A percentile compares a stretch with the other conserved stretches of the same genome.
These are phyloP conservation scores for Dunaliella salina DNA, from an alignment of 163 green algal genomes.

Conservation along the genomic window DNA sequence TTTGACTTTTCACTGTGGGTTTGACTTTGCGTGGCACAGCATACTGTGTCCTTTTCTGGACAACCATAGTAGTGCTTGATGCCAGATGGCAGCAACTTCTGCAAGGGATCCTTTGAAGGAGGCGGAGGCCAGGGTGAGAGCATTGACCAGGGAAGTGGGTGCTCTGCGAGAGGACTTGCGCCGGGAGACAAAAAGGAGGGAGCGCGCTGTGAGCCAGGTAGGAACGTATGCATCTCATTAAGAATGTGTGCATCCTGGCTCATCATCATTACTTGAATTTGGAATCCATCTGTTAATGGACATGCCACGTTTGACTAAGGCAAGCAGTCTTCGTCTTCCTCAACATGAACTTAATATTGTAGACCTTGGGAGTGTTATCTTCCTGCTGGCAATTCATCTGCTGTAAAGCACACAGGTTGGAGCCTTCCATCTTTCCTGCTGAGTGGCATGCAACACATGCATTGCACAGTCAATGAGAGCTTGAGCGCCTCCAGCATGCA, in stretches of 20 bases:
- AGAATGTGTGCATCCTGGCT: constrained; percentile 1
- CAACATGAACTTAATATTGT: background rate
- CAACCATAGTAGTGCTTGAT: background rate
- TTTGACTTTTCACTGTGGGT: background rate
- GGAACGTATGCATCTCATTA: no score
- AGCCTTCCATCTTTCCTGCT: no score
- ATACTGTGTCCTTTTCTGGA: no score
- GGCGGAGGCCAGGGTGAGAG: constrained; percentile 41
- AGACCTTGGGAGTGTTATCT: no score
- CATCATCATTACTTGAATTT: background rate
- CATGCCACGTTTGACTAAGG: background rate
- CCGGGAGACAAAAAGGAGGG: constrained; percentile 47
- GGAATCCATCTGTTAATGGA: background rate
- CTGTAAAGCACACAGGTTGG: no score
- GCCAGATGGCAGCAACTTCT: background rate
- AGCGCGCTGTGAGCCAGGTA: constrained; percentile 38
- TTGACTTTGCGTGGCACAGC: no score
- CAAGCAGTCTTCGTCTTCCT: background rate
- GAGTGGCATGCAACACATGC: no score
- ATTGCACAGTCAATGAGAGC: no score
- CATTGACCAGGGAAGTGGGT: constrained; percentile 56
- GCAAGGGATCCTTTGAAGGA: constrained; percentile 24
- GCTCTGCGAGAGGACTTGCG: constrained; percentile 52
- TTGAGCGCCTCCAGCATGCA: no score
- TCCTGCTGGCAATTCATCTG: no score